A percentile compares a stretch with the other conserved stretches of the same genome.
Conservation (phyloP, 108 stramenopile genomes). For the Aurantiochytrium sp. region DNA sequence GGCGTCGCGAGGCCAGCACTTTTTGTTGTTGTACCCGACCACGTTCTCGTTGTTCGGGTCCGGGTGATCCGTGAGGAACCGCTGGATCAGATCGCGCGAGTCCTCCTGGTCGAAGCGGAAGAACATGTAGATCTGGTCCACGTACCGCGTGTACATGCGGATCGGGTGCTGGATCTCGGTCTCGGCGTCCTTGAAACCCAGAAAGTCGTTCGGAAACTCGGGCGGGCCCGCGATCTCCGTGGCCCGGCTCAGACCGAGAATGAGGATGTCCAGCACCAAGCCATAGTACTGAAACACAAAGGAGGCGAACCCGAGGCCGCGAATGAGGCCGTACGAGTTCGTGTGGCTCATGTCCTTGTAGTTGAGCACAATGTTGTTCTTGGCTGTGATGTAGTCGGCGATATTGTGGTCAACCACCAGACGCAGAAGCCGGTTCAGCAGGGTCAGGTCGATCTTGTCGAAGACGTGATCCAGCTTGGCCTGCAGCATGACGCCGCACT, state of each 20-base stretch:
- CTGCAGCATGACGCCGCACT: slow-evolving; percentile 93
- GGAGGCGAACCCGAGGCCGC: slow-evolving; percentile 89
- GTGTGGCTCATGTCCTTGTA: slow-evolving; percentile 99
- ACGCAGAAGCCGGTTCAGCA: slow-evolving; percentile 90
- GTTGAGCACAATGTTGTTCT: slow-evolving; percentile 90
- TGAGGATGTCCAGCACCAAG: slow-evolving; percentile 87
- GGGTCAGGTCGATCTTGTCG: slow-evolving; percentile 95
- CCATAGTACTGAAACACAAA: slow-evolving; percentile 98
- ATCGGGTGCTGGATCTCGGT: slow-evolving; percentile 89
- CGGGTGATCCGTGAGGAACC: slow-evolving; percentile 96
- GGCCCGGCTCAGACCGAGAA: slow-evolving; percentile 89
- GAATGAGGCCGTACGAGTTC: slow-evolving; percentile 92
- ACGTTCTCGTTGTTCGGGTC: slow-evolving; percentile 99
- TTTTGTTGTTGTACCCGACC: slow-evolving; percentile 98
- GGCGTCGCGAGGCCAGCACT: slow-evolving; percentile 97
- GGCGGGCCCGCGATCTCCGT: slow-evolving; percentile 95
- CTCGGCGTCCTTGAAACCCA: slow-evolving; percentile 87
- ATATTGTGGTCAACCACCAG: slow-evolving; percentile 99
- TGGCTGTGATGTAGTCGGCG: slow-evolving; percentile 98
- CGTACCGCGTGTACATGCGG: slow-evolving; percentile 93
- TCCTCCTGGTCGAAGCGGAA: slow-evolving; percentile 92
- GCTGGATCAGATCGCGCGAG: slow-evolving; percentile 91
- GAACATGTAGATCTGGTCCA: slow-evolving; percentile 94
- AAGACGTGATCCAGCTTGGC: slow-evolving; percentile 93
- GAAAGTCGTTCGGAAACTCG: slow-evolving; percentile 91